A percentile compares a stretch with the other conserved stretches of the same genome.
These are phyloP conservation scores for Saccharum spontaneum DNA, from an alignment of 176 grass and related monocot genomes.

Conservation along the genomic window DNA sequence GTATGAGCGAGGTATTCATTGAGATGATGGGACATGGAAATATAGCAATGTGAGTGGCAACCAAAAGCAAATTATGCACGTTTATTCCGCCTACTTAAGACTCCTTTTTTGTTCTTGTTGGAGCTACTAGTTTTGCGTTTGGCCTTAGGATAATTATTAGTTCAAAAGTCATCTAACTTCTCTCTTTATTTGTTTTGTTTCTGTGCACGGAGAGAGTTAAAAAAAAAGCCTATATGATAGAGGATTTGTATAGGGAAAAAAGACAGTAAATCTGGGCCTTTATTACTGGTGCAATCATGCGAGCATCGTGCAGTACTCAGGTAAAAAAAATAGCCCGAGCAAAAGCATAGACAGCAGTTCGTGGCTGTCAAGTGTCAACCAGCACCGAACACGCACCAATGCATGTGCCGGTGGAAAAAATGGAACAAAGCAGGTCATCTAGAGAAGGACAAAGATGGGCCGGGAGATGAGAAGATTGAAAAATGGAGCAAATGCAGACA, in stretches of 20 bases:
- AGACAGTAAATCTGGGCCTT: too few species aligned
- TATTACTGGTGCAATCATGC: too few species aligned
- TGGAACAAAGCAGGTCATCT: background rate
- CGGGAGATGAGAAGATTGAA: background rate
- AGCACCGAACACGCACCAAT: background rate
- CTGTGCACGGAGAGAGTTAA: too few species aligned
- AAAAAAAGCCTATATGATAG: too few species aligned
- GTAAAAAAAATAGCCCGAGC: too few species aligned
- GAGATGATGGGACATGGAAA: background rate
- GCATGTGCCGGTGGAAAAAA: slow-evolving; percentile 7
- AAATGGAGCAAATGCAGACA: background rate
- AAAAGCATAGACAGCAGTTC: too few species aligned
- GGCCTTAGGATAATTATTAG: background rate
- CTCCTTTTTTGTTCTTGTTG: background rate
- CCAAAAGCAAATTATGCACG: background rate
- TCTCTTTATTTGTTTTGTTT: too few species aligned
- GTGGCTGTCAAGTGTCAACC: background rate
- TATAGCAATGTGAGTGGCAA: too few species aligned
- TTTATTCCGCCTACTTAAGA: background rate
- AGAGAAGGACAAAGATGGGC: background rate
- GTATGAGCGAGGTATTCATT: too few species aligned
- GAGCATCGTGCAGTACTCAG: too few species aligned
- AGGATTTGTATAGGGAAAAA: too few species aligned
- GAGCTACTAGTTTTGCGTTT: background rate
- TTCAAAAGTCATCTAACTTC: too few species aligned